Base-by-base conservation (phyloP, 306 rosid species). In the Mimosa bimucronata region DNA sequence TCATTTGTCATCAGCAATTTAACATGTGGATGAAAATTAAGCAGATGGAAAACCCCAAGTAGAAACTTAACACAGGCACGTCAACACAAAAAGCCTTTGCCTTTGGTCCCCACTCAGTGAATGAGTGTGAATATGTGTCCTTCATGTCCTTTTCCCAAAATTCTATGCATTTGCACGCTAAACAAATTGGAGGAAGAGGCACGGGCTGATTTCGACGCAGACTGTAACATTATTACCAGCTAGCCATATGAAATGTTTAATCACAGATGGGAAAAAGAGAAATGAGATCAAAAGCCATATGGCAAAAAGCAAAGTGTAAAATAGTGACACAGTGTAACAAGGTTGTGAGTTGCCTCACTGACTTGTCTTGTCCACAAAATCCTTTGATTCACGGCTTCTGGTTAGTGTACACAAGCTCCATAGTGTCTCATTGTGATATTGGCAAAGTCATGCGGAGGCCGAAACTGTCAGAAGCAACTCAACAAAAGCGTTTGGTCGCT, bases 161-260 rank as follows among this genome's bases (percentile, higher is more conserved):
- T 38, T 76, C 75, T 31, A 75, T 21, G 55, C 77, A 41, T 21
- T 71, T 57, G 75, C 65, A 75, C 77, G 64, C 86, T 66, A 45
- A 76, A 70, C 74, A 65, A 73, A 19, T 30, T 6, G 65, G 42
- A 40, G 73, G 70, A 55, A 4, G 61, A 55, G 52, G 14, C 64
- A 53, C 2, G 77, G 70, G 23, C 1, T 2, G 18, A 70, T 41
- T 41, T 41, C 74, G 19, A 42, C 23, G 26, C 74, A 14, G 28
- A 2, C 28, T n/a, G 40, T 66, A 45, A 60, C 65, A 68, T 16
- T 0, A 77, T 66, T 26, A 67, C 18, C 18, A 67, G 23, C 18
- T 11, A 66, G 31, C n/a, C n/a, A n/a, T n/a, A 79, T 81, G 85
- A 81, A 85, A 85, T 77, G 83, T 85, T 73, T 67, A 40, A 60